A percentile compares a stretch with the other conserved stretches of the same genome.
These are phyloP conservation scores for Tolypocladium guangdongense DNA, from an alignment of 2,329 filamentous ascomycete species.

Conservation along the genomic window DNA sequence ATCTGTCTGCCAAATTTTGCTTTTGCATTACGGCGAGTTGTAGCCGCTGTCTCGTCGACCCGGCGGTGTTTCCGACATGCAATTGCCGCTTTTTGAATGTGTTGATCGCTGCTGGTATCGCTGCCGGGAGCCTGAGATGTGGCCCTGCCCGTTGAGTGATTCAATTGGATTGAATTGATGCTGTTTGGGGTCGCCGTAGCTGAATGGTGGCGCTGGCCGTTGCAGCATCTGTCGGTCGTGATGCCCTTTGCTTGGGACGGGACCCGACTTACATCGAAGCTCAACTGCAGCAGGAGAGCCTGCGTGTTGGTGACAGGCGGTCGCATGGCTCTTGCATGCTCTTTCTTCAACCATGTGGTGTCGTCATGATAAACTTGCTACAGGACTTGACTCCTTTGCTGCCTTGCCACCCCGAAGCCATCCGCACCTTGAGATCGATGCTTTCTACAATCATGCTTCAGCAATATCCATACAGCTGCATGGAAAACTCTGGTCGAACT, in stretches of 20 bases:
- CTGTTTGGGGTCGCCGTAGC: background rate
- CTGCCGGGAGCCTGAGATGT: background rate
- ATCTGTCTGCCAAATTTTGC: slow-evolving; percentile 14
- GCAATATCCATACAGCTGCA: background rate
- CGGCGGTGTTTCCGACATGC: slow-evolving; percentile 21
- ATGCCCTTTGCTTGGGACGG: background rate
- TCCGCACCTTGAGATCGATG: background rate
- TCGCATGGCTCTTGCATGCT: background rate
- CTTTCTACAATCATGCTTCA: background rate
- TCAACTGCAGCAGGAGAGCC: background rate
- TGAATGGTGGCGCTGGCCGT: too few species aligned
- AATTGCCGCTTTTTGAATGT: background rate
- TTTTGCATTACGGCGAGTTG: slow-evolving; percentile 9
- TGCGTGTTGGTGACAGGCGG: background rate
- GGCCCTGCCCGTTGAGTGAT: background rate
- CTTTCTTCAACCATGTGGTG: background rate
- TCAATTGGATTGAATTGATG: background rate
- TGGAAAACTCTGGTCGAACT: too few species aligned
- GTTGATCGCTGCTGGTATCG: background rate
- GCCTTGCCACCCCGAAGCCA: background rate
- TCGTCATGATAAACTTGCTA: background rate
- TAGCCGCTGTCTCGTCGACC: slow-evolving; percentile 12
- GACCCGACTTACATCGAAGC: background rate
- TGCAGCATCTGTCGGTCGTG: background rate
- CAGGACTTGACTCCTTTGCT: background rate